Conservation (phyloP, 768 basidiomycete species). For the Exsudoporus frostii region DNA sequence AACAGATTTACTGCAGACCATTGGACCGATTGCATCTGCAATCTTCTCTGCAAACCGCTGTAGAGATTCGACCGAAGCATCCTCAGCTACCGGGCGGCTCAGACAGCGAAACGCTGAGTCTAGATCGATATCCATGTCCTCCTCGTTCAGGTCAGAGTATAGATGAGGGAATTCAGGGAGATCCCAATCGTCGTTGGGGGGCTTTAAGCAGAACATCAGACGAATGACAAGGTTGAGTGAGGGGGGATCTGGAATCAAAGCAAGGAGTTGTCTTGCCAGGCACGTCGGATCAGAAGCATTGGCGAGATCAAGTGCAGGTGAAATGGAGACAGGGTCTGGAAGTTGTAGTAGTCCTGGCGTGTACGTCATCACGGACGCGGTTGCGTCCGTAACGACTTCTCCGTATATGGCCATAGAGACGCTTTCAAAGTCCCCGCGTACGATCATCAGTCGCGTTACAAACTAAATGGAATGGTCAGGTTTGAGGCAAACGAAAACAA, state of each 20-base stretch:
- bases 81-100: slow-evolving; percentile 58
- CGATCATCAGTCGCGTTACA: slow-evolving; percentile 75
- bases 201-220: slow-evolving; percentile 79
- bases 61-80: slow-evolving; percentile 47
- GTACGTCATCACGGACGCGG: slow-evolving; percentile 37
- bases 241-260: slow-evolving; percentile 59
- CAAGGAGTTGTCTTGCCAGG: slow-evolving; percentile 60
- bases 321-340: slow-evolving; percentile 38
- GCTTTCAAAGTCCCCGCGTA: slow-evolving; percentile 68
- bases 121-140: slow-evolving; percentile 52
- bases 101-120: slow-evolving; percentile 53
- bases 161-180: slow-evolving; percentile 68
- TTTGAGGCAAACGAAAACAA: background rate
- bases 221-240: slow-evolving; percentile 62
- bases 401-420: slow-evolving; percentile 46
- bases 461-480: slow-evolving; percentile 39
- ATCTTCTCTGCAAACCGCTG: slow-evolving; percentile 55
- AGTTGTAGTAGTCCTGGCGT: slow-evolving; percentile 40
- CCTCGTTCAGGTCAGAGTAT: slow-evolving; percentile 57
- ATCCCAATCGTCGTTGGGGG: slow-evolving; percentile 78
- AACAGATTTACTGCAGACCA: slow-evolving; percentile 40
- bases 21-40: slow-evolving; percentile 51
- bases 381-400: slow-evolving; percentile 49
- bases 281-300: slow-evolving; percentile 55
- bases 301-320: slow-evolving; percentile 57